Base-by-base conservation (phyloP, 2,329 filamentous ascomycete genomes). In the Ilyonectria destructans region DNA sequence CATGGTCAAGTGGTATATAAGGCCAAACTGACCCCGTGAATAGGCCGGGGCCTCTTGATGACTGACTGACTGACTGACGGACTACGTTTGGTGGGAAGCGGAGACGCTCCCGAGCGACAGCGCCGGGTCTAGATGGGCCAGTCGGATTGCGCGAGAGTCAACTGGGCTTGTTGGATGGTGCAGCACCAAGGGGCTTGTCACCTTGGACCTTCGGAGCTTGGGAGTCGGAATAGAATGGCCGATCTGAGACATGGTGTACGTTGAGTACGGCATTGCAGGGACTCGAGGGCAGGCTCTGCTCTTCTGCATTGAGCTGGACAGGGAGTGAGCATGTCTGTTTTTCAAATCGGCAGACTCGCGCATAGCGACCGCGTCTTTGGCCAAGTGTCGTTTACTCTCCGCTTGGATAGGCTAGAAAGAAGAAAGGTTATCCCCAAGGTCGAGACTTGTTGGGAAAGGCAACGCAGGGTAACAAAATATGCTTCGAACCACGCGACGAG, bases 221-320 rank as follows among this genome's bases (percentile, higher is more conserved):
- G 35, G 12, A 26, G 58, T 67, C 58, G 52, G 15, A 54, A 72
- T 71, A 33, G 26, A 33, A 52, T 62, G 49, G 56, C 17, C 46
- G 29, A 21, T 67, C 67, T 68, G 52, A 75, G 72, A 69, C 71
- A 74, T 68, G 69, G 62, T 67, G 29, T 58, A 64, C 52, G 62
- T 59, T 37, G 52, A 48, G 48, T 69, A 43, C 40, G 55, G 62
- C 58, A 67, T 35, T 69, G 33, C 62, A 67, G 45, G 19, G 45
- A 23, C 19, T 23, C 12, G 45, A 23, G 45, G 19, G 8, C 19
- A 21, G 45, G 19, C 19, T 46, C n/a, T 21, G 17, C 45, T 23
- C 45, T 31, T 17, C 26, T 52, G 49, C 26, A 52, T 54, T 21
- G 31, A 52, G 10, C 19, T 12, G 8, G 49, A 15, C n/a, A 54